These are phyloP conservation scores for Anthostomella pinea DNA, from an alignment of 2,329 filamentous ascomycete species.

Conservation along the genomic window DNA sequence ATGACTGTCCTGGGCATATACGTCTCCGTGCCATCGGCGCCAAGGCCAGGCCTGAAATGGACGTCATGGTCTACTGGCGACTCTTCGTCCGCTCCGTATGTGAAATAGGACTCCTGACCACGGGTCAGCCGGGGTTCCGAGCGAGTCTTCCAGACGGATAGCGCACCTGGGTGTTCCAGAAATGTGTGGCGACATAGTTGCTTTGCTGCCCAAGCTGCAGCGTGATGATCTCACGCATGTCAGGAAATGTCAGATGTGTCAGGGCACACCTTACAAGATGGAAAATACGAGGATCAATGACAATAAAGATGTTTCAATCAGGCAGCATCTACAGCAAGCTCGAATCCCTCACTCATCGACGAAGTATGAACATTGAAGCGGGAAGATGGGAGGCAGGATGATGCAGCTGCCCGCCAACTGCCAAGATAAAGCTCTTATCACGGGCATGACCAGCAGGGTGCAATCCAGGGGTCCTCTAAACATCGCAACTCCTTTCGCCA, in stretches of 20 bases:
- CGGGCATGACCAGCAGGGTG: too few species aligned
- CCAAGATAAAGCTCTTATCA: too few species aligned
- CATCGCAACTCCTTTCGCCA: background rate
- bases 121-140: background rate
- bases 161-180: conserved; percentile 88
- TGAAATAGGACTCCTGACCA: conserved; percentile 90
- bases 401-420: too few species aligned
- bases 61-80: conserved; percentile 77
- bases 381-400: too few species aligned
- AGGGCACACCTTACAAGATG: too few species aligned
- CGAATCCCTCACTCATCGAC: too few species aligned
- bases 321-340: too few species aligned
- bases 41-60: conserved; percentile 82
- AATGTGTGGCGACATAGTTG: conserved; percentile 93
- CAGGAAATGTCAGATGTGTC: background rate
- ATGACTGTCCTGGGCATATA: conserved; percentile 89
- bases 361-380: too few species aligned
- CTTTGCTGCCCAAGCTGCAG: conserved; percentile 89
- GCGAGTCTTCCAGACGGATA: conserved; percentile 1
- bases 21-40: conserved; percentile 81
- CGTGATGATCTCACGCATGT: conserved; percentile 93
- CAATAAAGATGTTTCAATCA: too few species aligned
- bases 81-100: conserved; percentile 67
- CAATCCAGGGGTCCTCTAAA: too few species aligned
- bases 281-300: too few species aligned